phyloP scores from a whole-genome alignment of 305 asterid genomes.

The Plantago lanceolata region DNA sequence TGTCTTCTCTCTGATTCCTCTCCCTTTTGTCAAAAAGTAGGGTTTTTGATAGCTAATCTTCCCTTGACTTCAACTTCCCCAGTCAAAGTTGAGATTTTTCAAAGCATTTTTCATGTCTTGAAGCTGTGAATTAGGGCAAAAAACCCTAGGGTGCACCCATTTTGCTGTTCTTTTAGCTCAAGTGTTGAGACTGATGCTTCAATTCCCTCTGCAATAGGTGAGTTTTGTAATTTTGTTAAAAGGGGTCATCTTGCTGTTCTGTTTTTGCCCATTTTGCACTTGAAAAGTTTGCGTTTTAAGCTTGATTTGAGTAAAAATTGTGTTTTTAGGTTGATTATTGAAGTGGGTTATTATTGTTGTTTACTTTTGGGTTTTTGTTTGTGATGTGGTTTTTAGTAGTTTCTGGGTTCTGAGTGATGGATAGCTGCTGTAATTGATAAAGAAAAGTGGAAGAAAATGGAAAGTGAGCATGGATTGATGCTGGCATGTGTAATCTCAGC shows the following conservation, averaged over 20 bases:
- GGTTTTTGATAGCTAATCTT: slow-evolving; percentile 24
- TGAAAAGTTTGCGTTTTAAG: background rate
- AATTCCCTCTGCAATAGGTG: slow-evolving; percentile 43
- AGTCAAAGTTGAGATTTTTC: slow-evolving; percentile 16
- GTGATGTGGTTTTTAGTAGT: too few relatives aligned
- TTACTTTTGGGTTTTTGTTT: too few relatives aligned
- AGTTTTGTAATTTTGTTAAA: slow-evolving; percentile 6
- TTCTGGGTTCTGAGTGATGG: too few relatives aligned
- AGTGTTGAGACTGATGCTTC: slow-evolving; percentile 39
- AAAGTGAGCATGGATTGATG: slow-evolving; percentile 61
- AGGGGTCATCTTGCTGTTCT: background rate
- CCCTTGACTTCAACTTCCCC: slow-evolving; percentile 27
- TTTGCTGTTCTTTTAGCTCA: slow-evolving; percentile 34
- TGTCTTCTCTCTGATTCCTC: slow-evolving; percentile 17
- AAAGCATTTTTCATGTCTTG: slow-evolving; percentile 27
- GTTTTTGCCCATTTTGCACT: background rate
- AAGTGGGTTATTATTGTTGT: background rate
- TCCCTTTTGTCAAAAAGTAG: slow-evolving; percentile 20
- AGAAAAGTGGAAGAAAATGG: slow-evolving; percentile 60
- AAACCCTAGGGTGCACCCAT: slow-evolving; percentile 40
- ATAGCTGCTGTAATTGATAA: slow-evolving; percentile 34
- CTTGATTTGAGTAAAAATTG: too few relatives aligned
- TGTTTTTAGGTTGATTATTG: too few relatives aligned
- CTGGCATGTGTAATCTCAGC: slow-evolving; percentile 88
- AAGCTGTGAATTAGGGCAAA: slow-evolving; percentile 35